Evolutionary conservation across 2,329 filamentous ascomycete genomes (phyloP).

Genomic region (Aspergillus sojae): DNA sequence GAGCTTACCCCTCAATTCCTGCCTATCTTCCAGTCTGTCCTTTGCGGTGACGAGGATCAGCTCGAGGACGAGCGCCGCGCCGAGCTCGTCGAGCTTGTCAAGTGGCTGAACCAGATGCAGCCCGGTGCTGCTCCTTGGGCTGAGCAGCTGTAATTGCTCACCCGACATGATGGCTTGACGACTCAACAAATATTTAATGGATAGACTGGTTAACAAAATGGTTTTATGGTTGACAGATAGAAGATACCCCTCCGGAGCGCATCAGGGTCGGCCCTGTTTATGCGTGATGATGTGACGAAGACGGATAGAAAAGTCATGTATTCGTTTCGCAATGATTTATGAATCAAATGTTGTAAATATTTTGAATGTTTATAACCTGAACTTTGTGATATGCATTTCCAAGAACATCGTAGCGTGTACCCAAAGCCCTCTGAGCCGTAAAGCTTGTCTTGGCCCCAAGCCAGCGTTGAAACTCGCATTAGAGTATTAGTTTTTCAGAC

Average conservation of each 20-base stretch:
- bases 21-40: slow-evolving; percentile 51
- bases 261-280: slow-evolving; percentile 9
- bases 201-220: slow-evolving; percentile 17
- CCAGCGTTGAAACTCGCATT: no score
- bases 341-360: slow-evolving; percentile 29
- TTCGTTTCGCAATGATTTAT: slow-evolving; percentile 34
- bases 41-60: slow-evolving; percentile 49
- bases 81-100: slow-evolving; percentile 51
- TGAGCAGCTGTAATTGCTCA: slow-evolving; percentile 36
- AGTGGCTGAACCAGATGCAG: slow-evolving; percentile 51
- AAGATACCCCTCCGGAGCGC: slow-evolving; percentile 22
- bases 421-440: no score
- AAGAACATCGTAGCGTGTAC: no score
- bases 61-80: slow-evolving; percentile 51
- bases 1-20: slow-evolving; percentile 50
- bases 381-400: no score
- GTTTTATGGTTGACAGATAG: slow-evolving; percentile 20
- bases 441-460: no score
- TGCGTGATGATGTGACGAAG: slow-evolving; percentile 14
- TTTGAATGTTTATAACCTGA: neutral
- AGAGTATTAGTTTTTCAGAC: no score
- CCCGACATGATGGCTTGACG: slow-evolving; percentile 10
- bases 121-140: slow-evolving; percentile 42
- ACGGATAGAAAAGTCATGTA: slow-evolving; percentile 15
- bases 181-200: slow-evolving; percentile 13